Conservation (phyloP, 345 rosid genomes). For the Salix viminalis region DNA sequence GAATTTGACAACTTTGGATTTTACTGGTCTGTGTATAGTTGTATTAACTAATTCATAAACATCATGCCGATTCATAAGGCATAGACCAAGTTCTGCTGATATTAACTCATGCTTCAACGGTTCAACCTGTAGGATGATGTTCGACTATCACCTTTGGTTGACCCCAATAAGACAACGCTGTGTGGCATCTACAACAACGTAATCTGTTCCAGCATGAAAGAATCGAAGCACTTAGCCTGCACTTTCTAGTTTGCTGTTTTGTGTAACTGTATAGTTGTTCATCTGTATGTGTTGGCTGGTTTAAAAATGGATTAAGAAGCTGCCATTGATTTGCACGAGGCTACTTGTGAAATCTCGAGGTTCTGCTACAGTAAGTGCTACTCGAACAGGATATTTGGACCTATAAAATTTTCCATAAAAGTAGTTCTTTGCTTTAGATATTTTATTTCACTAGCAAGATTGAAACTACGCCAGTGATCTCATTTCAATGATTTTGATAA, state of each 20-base stretch:
- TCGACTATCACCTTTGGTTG: background rate
- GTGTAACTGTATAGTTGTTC: background rate
- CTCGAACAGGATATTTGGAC: background rate
- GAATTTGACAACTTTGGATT: background rate
- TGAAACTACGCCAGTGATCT: too few species aligned
- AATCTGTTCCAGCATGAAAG: background rate
- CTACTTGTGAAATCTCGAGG: background rate
- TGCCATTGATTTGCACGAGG: too few species aligned
- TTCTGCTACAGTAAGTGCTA: background rate
- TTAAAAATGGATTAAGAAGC: too few species aligned
- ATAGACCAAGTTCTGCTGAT: background rate
- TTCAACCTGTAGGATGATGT: background rate
- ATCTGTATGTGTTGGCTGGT: background rate
- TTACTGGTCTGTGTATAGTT: conserved; percentile 6
- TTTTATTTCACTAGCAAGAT: too few species aligned
- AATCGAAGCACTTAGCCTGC: background rate
- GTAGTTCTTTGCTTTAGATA: too few species aligned
- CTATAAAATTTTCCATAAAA: too few species aligned
- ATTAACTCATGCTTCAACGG: background rate
- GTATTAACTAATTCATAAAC: conserved; percentile 3
- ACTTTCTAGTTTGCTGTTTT: background rate
- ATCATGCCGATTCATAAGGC: background rate
- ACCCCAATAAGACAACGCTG: background rate
- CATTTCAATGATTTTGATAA: too few species aligned
- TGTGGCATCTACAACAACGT: background rate